Conservation (phyloP, 768 basidiomycete genomes). For the Hebeloma cylindrosporum region DNA sequence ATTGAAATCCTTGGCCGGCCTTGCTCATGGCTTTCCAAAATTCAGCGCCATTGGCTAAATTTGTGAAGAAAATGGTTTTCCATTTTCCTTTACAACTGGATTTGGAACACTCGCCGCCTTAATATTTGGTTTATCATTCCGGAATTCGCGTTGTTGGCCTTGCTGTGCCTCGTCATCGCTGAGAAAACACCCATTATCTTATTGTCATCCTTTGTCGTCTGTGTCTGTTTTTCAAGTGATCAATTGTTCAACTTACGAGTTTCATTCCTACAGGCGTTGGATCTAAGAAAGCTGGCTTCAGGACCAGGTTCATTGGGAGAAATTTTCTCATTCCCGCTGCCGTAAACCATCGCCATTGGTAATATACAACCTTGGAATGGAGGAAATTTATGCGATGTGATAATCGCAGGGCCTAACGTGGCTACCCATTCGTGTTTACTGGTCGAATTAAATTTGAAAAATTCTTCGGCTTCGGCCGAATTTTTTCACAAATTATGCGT, state of each 20-base stretch:
- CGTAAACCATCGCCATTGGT: neutral
- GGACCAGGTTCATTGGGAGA: neutral
- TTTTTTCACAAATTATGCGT: too few species aligned
- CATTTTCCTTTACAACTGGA: constrained; percentile 1
- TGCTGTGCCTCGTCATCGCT: too few species aligned
- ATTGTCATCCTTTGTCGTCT: too few species aligned
- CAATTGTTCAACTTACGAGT: constrained; percentile 2
- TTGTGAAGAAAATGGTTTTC: neutral
- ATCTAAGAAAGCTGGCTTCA: constrained; percentile 6
- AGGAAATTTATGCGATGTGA: constrained; percentile 8
- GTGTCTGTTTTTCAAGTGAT: neutral
- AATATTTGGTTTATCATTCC: constrained; percentile 2
- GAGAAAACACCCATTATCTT: too few species aligned
- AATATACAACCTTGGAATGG: constrained; percentile 7
- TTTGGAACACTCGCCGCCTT: constrained; percentile 2
- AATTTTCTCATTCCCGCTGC: neutral
- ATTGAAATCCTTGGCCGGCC: too few species aligned
- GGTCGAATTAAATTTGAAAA: too few species aligned
- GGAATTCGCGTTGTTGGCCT: too few species aligned
- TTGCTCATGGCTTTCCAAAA: too few species aligned
- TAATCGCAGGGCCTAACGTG: constrained; percentile 8
- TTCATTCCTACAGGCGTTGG: constrained; percentile 3
- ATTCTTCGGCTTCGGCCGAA: too few species aligned
- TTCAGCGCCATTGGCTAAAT: too few species aligned
- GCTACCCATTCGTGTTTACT: too few species aligned